A percentile compares a stretch with the other conserved stretches of the same genome.
Conservation (phyloP, 768 basidiomycete genomes). For the Boletales sp. region DNA sequence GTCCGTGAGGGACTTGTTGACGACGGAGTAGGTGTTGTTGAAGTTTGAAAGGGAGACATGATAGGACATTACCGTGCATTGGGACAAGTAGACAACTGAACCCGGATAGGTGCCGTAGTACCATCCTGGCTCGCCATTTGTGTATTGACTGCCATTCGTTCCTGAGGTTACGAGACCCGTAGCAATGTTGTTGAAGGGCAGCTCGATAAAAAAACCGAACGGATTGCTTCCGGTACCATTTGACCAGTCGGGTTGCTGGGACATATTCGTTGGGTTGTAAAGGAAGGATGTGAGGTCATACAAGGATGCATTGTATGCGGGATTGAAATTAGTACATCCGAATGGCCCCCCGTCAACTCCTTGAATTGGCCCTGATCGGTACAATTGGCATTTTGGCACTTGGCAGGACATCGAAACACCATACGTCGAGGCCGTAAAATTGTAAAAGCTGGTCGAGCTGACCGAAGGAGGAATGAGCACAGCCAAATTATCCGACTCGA, state of each 20-base stretch:
- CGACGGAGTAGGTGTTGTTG: background rate
- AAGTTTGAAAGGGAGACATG: background rate
- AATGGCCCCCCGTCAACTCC: background rate
- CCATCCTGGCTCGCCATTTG: background rate
- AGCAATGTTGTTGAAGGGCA: background rate
- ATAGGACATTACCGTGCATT: conserved; percentile 2
- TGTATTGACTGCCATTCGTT: background rate
- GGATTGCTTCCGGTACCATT: conserved; percentile 1
- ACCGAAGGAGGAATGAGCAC: background rate
- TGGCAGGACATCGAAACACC: background rate
- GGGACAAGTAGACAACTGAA: background rate
- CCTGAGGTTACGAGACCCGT: background rate
- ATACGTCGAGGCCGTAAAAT: conserved; percentile 1
- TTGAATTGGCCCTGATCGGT: background rate
- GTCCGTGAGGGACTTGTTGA: background rate
- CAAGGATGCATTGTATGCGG: conserved; percentile 2
- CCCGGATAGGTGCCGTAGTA: background rate
- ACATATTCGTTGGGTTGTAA: conserved; percentile 1
- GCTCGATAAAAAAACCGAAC: conserved; percentile 1
- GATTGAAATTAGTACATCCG: background rate
- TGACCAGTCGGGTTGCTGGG: background rate
- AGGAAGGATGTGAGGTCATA: conserved; percentile 2
- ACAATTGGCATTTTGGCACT: background rate
- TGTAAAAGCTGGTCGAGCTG: background rate
- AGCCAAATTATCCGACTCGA: background rate